Evolutionary conservation across 805 yeast genomes (phyloP), one percentile per base, ranked within the genome.

Genomic region (Spathaspora arborariae): DNA sequence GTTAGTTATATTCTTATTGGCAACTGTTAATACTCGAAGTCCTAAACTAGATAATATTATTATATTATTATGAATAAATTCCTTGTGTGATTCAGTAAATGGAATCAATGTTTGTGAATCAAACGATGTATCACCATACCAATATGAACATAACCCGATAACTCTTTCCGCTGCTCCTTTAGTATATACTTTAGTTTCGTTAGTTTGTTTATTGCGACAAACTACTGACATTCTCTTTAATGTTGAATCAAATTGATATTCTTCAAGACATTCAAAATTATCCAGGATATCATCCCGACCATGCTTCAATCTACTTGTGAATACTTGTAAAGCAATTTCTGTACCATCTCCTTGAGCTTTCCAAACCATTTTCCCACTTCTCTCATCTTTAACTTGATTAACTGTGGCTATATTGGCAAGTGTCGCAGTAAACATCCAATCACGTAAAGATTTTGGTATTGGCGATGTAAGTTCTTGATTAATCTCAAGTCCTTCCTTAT

Each of bases 321-420:
- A 64, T 3, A 64, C 67, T 47, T 65, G 56, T 41, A 65, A 63
- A 39, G 70, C 70, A 46, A 64, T 62, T 51, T 65, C 70, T 16
- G 70, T 65, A 15, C 68, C 65, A 55, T 65, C 70, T 19, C 70
- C 70, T 42, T 82, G 84, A 8, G 89, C 90, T 55, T 78, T 79
- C 95, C 95, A 88, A n/a, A n/a, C n/a, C n/a, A n/a, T n/a, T n/a
- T n/a, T n/a, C n/a, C n/a, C n/a, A n/a, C n/a, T n/a, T n/a, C n/a
- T n/a, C 15, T 69, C 72, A 34, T 55, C 62, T n/a, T 60, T 65
- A 48, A 75, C 67, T 53, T 75, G 68, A 51, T 74, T 77, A 2
- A 88, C 81, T 8, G 74, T 72, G 2, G 96, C 92, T 56, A 88
- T 81, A 56, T 88, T 89, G 30, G 96, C 96, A 51, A 89, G 65